Base-by-base conservation (phyloP, 305 asterid genomes). In the Fraxinus platypoda region DNA sequence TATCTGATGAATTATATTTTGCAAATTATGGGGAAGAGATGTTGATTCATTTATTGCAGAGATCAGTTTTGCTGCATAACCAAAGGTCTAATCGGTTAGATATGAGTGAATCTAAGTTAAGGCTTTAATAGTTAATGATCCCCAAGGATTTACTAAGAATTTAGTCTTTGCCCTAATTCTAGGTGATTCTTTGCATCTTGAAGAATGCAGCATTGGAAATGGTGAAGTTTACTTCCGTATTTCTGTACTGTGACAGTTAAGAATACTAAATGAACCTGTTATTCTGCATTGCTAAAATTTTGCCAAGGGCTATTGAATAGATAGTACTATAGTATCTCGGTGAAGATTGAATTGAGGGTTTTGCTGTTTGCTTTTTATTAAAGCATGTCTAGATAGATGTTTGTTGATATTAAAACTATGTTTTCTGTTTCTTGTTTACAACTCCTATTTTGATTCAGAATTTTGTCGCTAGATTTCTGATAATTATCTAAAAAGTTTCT, bases 231-330 rank as follows among this genome's bases (percentile, higher is more conserved):
- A 68, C n/a, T 28, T 12, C 37, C 11, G 57, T 52, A 64, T 41
- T 83, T 80, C 54, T 34, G 46, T 12, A 9, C 71, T 19, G 8
- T 13, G 41, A 43, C 46, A 41, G 21, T 70, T 26, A n/a, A 28
- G n/a, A 70, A 59, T 35, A 54, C 52, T 30, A 34, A 54, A 38
- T 34, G 31, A 25, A 26, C 70, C 82, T 17, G 30, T 7, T 37
- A 12, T 35, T 41, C 43, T 17, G 37, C 41, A 6, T 30, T 37
- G 12, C 62, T 78, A 35, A 49, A 43, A 49, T 64, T 46, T 54
- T 66, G 38, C 15, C 75, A 59, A 62, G 54, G 68, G 81, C 77
- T 72, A 52, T 28, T 79, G 6, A 70, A 81, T 80, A n/a, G 74
- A 21, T 30, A 31, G 30, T 15, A 66, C 37, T 31, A 19, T 72